Evolutionary conservation across 495 filamentous ascomycete species (phyloP), one percentile per base, ranked within the genome.

Genomic region (Lentithecium fluviatile): DNA sequence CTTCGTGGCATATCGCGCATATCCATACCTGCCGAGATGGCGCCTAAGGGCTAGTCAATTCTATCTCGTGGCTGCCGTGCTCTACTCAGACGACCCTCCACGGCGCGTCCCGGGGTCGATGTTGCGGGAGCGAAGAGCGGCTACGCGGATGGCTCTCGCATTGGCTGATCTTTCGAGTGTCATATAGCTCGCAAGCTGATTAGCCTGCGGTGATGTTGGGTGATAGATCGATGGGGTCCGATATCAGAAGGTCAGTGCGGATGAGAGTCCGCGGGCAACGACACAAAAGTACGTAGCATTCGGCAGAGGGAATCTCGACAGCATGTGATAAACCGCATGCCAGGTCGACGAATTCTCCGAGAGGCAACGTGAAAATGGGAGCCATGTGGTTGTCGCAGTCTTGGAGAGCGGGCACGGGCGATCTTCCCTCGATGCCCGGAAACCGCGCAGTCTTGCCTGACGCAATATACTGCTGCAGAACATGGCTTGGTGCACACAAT

Each of bases 301-400:
- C 10, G 29, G 29, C 29, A 10, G 29, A 10, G 29, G 10, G 4
- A 10, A 4, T 32, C 29, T 10, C 29, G 29, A 15, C 15, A 43
- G 15, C 13, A 43, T 15, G 40, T 20, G 6, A 43, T 15, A 15
- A 21, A 15, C 37, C 38, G 52, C 32, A 34, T 57, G 54, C 43
- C 43, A 25, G 54, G 42, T 49, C 43, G 25, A 37, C 29, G 20
- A 48, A 48, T 45, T 57, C 54, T 48, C 54, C 54, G 54, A 57
- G n/a, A 48, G 11, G 25, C 5, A 32, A 19, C 20, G 26, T 25
- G 45, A 32, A 25, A 13, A 48, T 8, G 26, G 26, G 19, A 57
- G 32, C 10, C 54, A 36, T 20, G n/a, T 25, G 20, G 21, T 20
- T 17, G 15, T 43, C 40, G 19, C 15, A 43, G 15, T 15, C 40